Percentiles rank a stretch among this genome's conserved stretches.
These are phyloP conservation scores for Phytomonas sp. DNA, from an alignment of 208 protist species.

Conservation along the genomic window DNA sequence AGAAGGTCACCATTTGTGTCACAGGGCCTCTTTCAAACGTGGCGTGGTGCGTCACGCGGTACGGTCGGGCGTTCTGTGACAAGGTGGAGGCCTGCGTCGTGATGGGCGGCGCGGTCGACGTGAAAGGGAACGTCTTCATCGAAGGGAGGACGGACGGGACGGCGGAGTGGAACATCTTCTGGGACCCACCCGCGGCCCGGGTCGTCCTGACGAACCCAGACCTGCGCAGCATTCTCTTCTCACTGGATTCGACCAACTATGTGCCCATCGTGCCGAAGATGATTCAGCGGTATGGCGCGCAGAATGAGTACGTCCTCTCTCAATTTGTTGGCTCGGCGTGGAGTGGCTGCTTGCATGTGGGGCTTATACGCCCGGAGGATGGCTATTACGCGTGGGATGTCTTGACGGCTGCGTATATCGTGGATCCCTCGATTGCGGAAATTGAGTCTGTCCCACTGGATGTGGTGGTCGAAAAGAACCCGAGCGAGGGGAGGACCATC, in stretches of 20 bases:
- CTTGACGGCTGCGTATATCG: constrained; percentile 71
- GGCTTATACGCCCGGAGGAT: constrained; percentile 48
- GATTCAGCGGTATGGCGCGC: constrained; percentile 67
- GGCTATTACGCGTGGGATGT: constrained; percentile 88
- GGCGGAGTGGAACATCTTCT: constrained; percentile 90
- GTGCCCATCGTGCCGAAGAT: constrained; percentile 65
- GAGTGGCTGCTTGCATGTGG: constrained; percentile 71
- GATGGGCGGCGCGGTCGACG: constrained; percentile 84
- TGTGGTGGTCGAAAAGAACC: constrained; percentile 31
- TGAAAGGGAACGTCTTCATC: constrained; percentile 79
- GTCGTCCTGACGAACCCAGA: constrained; percentile 51
- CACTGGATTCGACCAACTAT: constrained; percentile 78
- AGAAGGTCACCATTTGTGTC: constrained; percentile 81
- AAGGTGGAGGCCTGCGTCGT: constrained; percentile 83
- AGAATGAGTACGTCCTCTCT: constrained; percentile 73
- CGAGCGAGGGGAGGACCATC: constrained; percentile 50
- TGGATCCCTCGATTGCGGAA: constrained; percentile 42
- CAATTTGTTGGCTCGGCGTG: constrained; percentile 79
- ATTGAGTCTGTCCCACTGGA: constrained; percentile 43
- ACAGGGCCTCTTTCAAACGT: constrained; percentile 82
- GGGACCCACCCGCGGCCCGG: constrained; percentile 71
- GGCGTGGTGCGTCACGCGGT: constrained; percentile 75
- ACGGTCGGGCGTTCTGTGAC: constrained; percentile 62
- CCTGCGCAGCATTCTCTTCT: constrained; percentile 58
- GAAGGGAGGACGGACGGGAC: constrained; percentile 53